Conservation (phyloP, 1,139 yeast genomes). For the Lodderomyces metapsilosis region DNA sequence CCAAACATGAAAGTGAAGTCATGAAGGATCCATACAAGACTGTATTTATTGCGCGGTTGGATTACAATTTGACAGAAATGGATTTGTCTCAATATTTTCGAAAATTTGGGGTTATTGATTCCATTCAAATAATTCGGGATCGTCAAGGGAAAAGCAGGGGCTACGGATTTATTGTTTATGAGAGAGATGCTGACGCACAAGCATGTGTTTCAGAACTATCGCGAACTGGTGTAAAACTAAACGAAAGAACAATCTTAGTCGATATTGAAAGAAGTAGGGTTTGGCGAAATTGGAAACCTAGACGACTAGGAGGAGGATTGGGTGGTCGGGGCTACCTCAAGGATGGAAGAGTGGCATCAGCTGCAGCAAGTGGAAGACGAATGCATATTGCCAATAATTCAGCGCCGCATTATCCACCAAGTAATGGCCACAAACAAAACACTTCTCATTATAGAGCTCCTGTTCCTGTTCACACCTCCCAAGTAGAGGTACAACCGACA, state of each 20-base stretch:
- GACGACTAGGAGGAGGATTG: conserved; percentile 66
- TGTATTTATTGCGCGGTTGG: conserved; percentile 71
- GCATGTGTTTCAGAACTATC: conserved; percentile 59
- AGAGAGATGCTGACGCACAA: conserved; percentile 55
- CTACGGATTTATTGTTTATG: conserved; percentile 80
- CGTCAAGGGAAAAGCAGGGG: conserved; percentile 62
- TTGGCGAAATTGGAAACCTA: conserved; percentile 76
- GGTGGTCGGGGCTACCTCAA: conserved; percentile 58
- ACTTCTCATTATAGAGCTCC: neutral
- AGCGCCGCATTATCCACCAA: neutral
- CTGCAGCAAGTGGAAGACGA: conserved; percentile 51
- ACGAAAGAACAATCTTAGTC: conserved; percentile 55
- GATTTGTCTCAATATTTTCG: conserved; percentile 65
- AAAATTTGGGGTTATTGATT: conserved; percentile 69
- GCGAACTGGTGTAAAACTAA: conserved; percentile 45
- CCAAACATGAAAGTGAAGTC: conserved; percentile 52
- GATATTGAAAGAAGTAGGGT: conserved; percentile 86
- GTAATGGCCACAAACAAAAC: neutral
- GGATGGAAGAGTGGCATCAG: conserved; percentile 42
- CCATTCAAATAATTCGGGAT: conserved; percentile 66
- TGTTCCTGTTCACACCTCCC: neutral
- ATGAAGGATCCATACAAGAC: conserved; percentile 74
- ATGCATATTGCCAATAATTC: conserved; percentile 20
- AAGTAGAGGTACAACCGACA: neutral
- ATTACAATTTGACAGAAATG: conserved; percentile 63